Evolutionary conservation across 805 yeast species (phyloP), one percentile per base, ranked within the genome.

Genomic region (Trichomonascus vanleenenianus): DNA sequence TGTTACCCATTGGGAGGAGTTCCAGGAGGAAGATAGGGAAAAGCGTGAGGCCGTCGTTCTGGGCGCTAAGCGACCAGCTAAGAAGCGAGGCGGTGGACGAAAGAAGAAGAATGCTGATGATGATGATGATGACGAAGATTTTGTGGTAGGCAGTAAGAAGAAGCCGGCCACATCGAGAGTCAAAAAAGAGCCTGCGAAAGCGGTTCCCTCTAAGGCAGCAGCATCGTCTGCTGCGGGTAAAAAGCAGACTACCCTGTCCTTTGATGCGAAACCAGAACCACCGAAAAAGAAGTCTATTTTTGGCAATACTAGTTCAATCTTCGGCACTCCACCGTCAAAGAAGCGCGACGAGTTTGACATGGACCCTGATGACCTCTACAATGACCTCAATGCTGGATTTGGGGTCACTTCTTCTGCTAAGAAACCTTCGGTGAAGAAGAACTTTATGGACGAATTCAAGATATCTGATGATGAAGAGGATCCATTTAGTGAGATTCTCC

Each of bases 21-120:
- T 85, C 62, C 65, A 86, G 58, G 71, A 68, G 27, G 76, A 72
- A 9, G 96, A 89, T 61, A 74, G 72, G 45, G 75, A 73, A 47
- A 74, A 73, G 47, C 75, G 87, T 50, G 68, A 72, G 31, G 70
- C 74, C 31, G 60, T 76, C 45, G 62, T 71, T n/a, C 16, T n/a
- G 14, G 66, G 75, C 2, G 46, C 61, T 34, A 49, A 47, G 39
- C 42, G 37, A 15, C 33, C 42, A 14, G 68, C 66, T 47, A 73
- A 70, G 39, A 68, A 75, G 16, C 64, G 68, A 31, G 72, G 55
- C 18, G 62, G 50, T 45, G 47, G 48, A 39, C 45, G 48, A 10
- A 48, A 40, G 38, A 56, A 50, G 22, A 54, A 51, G 30, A 61
- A 56, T 36, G 62, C 55, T 8, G 69, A 64, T 31, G 68, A 62